Base-by-base conservation (phyloP, 2,329 filamentous ascomycete genomes). In the Epichloe hybrida region DNA sequence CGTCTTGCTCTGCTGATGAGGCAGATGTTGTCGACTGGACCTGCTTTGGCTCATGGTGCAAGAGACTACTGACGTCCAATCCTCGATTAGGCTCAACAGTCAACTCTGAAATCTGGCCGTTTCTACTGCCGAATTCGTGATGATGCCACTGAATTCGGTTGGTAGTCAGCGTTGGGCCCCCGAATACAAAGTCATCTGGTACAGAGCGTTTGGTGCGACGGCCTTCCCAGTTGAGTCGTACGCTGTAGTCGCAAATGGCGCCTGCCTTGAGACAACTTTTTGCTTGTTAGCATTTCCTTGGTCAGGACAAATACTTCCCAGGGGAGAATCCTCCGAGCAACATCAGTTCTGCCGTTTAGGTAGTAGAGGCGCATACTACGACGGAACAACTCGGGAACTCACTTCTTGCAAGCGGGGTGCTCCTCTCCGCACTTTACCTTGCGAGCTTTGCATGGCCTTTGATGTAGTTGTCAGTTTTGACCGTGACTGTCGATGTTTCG, bases 221-320 rank as follows among this genome's bases (percentile, higher is more conserved):
- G 4, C 86, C 85, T 53, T 84, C 83, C 87, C 87, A 91, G 59
- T 90, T 90, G 56, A 91, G 69, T 35, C 84, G 77, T 58, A 91
- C 86, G 59, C 80, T 86, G 64, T 90, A 91, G 66, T 93, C 86
- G 69, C 87, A 93, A 45, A 71, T 69, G 62, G 88, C 84, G 54
- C 81, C 81, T 55, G 83, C 80, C 54, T 80, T 80, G 58, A 81
- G 74, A 65, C 87, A 91, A 61, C 72, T 74, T 52, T 52, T 36
- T 37, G 35, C 35, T 43, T 40, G 27, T 48, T 13, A 48, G 46
- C 46, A 40, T 31, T 21, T 36, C 17, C 11, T 45, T 5, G 5
- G 2, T 34, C 27, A 2, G 20, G 31, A 31, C 3, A 31, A 11
- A 31, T 11, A 31, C 31, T 31, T 31, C 3, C 31, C 31, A 31